Evolutionary conservation across 495 filamentous ascomycete species (phyloP).

Genomic region (Neurospora sp.): DNA sequence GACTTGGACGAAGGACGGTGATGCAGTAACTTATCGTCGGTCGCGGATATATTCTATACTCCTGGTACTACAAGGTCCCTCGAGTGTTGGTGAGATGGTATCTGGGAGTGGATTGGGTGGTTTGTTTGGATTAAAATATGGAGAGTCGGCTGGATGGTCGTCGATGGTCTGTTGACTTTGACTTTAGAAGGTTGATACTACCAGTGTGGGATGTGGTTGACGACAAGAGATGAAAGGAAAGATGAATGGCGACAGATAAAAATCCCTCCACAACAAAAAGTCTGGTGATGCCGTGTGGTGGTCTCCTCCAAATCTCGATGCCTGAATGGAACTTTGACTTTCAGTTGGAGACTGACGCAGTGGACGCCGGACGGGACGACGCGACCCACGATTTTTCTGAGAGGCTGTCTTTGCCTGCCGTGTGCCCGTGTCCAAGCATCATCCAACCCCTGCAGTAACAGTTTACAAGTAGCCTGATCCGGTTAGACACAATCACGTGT

Average conservation of each 20-base stretch:
- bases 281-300: background rate
- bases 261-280: background rate
- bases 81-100: background rate
- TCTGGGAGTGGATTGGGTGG: background rate
- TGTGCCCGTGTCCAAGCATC: constrained; percentile 6
- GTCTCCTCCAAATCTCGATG: background rate
- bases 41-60: background rate
- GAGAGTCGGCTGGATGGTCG: background rate
- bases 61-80: background rate
- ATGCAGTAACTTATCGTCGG: background rate
- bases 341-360: background rate
- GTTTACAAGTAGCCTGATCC: background rate
- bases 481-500: constrained; percentile 16
- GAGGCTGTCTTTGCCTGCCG: constrained; percentile 2
- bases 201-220: background rate
- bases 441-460: constrained; percentile 1
- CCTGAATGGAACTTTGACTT: background rate
- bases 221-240: background rate
- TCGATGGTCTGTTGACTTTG: background rate
- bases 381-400: constrained; percentile 22
- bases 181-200: background rate
- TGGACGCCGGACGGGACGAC: constrained; percentile 4
- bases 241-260: background rate
- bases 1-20: background rate
- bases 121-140: background rate